Conservation (phyloP, 2,329 filamentous ascomycete genomes). For the Apiospora arundinis region DNA sequence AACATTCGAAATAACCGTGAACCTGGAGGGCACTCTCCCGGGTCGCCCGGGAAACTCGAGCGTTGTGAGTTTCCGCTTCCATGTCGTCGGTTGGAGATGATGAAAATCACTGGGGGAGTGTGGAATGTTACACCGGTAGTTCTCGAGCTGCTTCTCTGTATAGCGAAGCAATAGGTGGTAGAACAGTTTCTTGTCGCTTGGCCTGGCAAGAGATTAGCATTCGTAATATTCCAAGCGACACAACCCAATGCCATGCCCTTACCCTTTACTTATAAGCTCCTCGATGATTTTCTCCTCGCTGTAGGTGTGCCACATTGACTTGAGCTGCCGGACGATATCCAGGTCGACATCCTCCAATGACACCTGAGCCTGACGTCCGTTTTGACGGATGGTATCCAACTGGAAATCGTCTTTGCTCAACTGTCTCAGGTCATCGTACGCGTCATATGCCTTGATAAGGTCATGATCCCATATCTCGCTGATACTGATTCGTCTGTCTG, state of each 20-base stretch:
- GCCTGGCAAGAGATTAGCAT: constrained; percentile 51
- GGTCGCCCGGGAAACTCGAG: constrained; percentile 60
- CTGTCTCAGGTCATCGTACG: constrained; percentile 66
- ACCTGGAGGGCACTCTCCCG: constrained; percentile 62
- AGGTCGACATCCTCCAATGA: constrained; percentile 74
- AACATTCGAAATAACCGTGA: constrained; percentile 70
- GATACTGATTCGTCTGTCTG: constrained; percentile 79
- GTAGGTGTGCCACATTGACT: constrained; percentile 89
- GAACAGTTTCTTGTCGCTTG: constrained; percentile 92
- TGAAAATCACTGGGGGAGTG: constrained; percentile 93
- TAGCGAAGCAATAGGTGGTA: constrained; percentile 86
- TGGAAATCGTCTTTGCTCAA: constrained; percentile 48
- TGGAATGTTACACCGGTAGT: constrained; percentile 81
- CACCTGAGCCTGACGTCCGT: constrained; percentile 63
- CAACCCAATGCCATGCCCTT: constrained; percentile 43
- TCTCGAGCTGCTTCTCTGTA: constrained; percentile 82
- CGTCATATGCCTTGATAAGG: constrained; percentile 82
- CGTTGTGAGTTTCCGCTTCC: constrained; percentile 67
- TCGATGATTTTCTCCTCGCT: constrained; percentile 73
- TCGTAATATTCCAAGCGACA: constrained; percentile 27
- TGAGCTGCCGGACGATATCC: constrained; percentile 83
- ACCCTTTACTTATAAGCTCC: constrained; percentile 71
- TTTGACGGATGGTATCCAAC: constrained; percentile 64
- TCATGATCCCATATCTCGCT: constrained; percentile 86
- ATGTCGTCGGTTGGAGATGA: constrained; percentile 67